phyloP scores from a whole-genome alignment of 306 rosid species.

The Chamaecrista fasciculata region DNA sequence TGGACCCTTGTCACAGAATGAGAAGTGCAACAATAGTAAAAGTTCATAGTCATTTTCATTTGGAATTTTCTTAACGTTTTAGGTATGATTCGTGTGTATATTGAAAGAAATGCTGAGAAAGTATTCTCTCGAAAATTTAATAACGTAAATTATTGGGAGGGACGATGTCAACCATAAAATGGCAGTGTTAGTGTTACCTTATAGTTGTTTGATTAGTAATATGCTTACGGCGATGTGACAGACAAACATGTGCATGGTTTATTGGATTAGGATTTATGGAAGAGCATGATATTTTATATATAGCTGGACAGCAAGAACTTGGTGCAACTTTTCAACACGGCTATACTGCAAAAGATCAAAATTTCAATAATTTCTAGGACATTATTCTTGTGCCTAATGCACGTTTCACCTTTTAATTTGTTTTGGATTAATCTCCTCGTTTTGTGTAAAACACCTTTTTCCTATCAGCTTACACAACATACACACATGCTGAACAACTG shows the following conservation, averaged over 20 bases:
- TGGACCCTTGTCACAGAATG: not conserved
- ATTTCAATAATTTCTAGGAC: not conserved
- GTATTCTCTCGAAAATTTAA: not conserved
- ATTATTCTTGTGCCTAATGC: not conserved
- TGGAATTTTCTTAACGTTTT: not conserved
- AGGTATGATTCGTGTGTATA: not conserved
- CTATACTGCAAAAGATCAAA: not conserved
- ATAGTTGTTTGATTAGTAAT: not conserved
- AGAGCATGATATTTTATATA: not conserved
- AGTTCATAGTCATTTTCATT: not conserved
- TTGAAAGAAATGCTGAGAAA: not conserved
- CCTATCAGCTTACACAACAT: constrained; percentile 19
- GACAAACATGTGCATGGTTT: not conserved
- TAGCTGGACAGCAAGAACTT: constrained; percentile 38
- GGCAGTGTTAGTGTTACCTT: not conserved
- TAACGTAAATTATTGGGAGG: not conserved
- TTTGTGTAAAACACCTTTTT: constrained; percentile 16
- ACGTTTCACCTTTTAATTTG: not conserved
- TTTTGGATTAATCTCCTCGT: constrained; percentile 30
- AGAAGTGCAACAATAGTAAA: not conserved
- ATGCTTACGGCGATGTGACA: not conserved
- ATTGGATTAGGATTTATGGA: not conserved
- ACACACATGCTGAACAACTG: constrained; percentile 15
- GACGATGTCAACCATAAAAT: not conserved
- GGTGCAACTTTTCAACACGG: constrained; percentile 29